Evolutionary conservation across 768 basidiomycete genomes (phyloP).

Genomic region (Cubamyces lactineus): DNA sequence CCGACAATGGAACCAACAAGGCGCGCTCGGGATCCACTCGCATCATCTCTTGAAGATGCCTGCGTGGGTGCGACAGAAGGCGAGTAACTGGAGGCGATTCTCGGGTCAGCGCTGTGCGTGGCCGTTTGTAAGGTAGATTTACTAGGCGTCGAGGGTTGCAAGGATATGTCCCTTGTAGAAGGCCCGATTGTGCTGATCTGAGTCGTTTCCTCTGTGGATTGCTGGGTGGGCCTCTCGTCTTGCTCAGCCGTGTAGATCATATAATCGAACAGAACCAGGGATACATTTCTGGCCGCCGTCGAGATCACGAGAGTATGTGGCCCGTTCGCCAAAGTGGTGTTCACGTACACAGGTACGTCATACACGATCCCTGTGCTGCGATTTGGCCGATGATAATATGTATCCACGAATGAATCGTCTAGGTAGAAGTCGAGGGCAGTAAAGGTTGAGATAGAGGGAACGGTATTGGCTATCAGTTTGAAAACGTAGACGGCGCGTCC

Average conservation of each 20-base stretch:
- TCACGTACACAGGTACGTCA: constrained; percentile 13
- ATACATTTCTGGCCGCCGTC: background rate
- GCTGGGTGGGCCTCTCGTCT: background rate
- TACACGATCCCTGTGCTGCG: background rate
- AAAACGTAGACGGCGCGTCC: constrained; percentile 24
- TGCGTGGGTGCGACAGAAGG: no score
- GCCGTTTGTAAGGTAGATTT: no score
- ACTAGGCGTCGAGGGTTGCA: no score
- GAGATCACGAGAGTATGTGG: constrained; percentile 16
- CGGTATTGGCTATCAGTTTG: constrained; percentile 10
- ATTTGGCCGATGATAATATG: background rate
- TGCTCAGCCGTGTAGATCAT: constrained; percentile 11
- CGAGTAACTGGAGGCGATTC: no score
- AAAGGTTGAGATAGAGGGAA: background rate
- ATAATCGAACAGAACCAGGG: constrained; percentile 21
- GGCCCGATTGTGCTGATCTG: no score
- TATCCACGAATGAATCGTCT: constrained; percentile 1
- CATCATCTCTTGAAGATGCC: no score
- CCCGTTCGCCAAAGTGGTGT: background rate
- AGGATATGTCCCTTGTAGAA: no score
- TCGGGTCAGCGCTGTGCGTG: no score
- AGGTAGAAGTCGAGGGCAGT: constrained; percentile 20
- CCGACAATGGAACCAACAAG: no score
- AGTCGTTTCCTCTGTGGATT: no score
- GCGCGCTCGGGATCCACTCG: no score